Conservation (phyloP, 1,139 yeast species). For the Nakaseomyces nivariensis region DNA sequence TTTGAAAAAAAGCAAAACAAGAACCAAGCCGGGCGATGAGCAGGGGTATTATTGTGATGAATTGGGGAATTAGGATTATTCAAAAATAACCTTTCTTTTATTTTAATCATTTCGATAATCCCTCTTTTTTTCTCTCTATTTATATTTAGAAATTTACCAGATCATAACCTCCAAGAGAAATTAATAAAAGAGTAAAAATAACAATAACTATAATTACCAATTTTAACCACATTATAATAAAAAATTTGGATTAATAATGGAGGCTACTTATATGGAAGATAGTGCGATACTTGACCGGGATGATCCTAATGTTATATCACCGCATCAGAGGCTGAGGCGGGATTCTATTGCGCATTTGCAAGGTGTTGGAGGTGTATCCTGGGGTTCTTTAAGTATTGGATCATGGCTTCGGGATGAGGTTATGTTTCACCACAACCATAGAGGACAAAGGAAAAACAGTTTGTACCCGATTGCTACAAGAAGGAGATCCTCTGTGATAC, state of each 20-base stretch:
- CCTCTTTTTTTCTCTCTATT: too few species aligned
- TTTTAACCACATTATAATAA: background rate
- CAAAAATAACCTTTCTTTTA: background rate
- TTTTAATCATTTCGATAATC: too few species aligned
- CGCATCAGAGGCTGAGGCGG: constrained; percentile 39
- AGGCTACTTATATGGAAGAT: constrained; percentile 1
- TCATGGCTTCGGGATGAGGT: constrained; percentile 95
- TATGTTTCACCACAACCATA: constrained; percentile 28
- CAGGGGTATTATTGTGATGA: background rate
- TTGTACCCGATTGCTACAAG: background rate
- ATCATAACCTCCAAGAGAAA: too few species aligned
- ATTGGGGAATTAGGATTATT: background rate
- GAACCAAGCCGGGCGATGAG: background rate
- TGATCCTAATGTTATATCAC: background rate
- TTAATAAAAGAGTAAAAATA: background rate
- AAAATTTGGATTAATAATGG: background rate
- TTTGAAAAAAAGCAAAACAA: background rate
- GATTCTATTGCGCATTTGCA: constrained; percentile 92
- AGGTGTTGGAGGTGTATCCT: constrained; percentile 94
- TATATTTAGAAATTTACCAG: too few species aligned
- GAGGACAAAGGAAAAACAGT: background rate
- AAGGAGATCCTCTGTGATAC: background rate
- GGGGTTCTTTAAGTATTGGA: constrained; percentile 94
- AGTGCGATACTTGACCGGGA: background rate
- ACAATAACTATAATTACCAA: background rate